Evolutionary conservation across 441 rosid species (phyloP), one percentile per base, ranked within the genome.

Genomic region (Erodium chrysanthum): DNA sequence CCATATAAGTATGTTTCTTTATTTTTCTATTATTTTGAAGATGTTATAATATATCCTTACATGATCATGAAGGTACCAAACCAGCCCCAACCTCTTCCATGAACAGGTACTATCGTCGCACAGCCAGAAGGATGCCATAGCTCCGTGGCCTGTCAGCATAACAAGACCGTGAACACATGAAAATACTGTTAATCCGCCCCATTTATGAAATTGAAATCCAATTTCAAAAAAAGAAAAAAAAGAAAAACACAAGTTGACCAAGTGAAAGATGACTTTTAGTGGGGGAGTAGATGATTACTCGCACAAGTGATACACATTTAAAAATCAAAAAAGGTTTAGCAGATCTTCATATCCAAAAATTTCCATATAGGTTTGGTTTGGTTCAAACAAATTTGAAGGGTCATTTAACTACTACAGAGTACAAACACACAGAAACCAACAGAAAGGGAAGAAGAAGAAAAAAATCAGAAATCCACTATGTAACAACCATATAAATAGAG

Each of bases 41-140:
- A 35, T 64, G 44, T 44, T 23, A 54, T 68, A 27, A 35, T 44
- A 31, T 68, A 74, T 70, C 42, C 86, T 80, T 76, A 89, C 99
- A 87, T 74, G 42, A 77, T 77, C 33, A 89, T 35, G 69, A 91
- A 77, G 77, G 80, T 79, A 67, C 88, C 78, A 66, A 91, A 86
- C 99, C 88, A 94, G 48, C 96, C 92, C 96, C 82, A 86, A 73
- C 96, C 94, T 68, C 71, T 72, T 46, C 91, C 83, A 70, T 78
- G 83, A 69, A 80, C 69, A 8, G 88, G 75, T 73, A 81, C 74
- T 69, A 86, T 73, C 52, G 77, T 76, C 58, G 89, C 94, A 75
- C 99, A 94, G 62, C 92, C 99, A 15, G 97, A 81, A 74, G 99
- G 99, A 82, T 94, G 99, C 70, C 84, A 75, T 40, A 94, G 74